Evolutionary conservation across 176 grass and related monocot genomes (phyloP).

Genomic region (Raddia distichophylla): DNA sequence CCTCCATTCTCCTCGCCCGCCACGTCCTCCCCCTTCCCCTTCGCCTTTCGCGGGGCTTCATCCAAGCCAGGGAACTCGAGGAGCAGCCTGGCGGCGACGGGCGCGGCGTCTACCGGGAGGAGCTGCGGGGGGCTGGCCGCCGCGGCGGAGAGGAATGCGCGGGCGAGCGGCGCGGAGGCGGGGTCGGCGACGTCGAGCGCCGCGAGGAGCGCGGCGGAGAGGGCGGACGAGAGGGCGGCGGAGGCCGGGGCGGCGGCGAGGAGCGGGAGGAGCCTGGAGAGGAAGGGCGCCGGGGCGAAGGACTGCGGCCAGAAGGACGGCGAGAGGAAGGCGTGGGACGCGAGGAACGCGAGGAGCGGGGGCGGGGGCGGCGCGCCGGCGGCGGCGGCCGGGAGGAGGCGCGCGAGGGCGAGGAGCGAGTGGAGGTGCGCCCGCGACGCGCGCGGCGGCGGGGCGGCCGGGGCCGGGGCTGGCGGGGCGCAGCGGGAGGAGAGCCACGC

Average conservation of each 20-base stretch:
- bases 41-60: slow-evolving; percentile 56
- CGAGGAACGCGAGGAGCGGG: slow-evolving; percentile 69
- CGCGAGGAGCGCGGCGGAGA: slow-evolving; percentile 56
- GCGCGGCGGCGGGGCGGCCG: slow-evolving; percentile 11
- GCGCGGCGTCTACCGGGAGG: slow-evolving; percentile 50
- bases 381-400: slow-evolving; percentile 65
- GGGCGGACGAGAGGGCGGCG: slow-evolving; percentile 56
- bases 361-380: slow-evolving; percentile 33
- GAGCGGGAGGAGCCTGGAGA: slow-evolving; percentile 66
- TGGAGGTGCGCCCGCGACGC: slow-evolving; percentile 84
- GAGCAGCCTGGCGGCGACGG: slow-evolving; percentile 65
- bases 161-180: slow-evolving; percentile 55
- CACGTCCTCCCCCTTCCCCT: slow-evolving; percentile 75
- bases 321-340: slow-evolving; percentile 55
- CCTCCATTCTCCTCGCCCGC: slow-evolving; percentile 51
- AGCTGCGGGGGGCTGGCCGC: slow-evolving; percentile 63
- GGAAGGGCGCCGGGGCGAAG: slow-evolving; percentile 56
- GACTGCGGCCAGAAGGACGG: slow-evolving; percentile 77
- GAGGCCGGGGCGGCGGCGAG: slow-evolving; percentile 50
- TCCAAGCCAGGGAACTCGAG: slow-evolving; percentile 59
- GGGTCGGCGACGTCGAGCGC: slow-evolving; percentile 56
- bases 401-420: slow-evolving; percentile 78
- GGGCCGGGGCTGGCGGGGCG: slow-evolving; percentile 1
- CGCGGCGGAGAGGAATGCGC: slow-evolving; percentile 70
- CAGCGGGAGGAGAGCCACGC: slow-evolving; percentile 95